Evolutionary conservation across 495 filamentous ascomycete genomes (phyloP), one percentile per base, ranked within the genome.

Genomic region (Aspergillus leporis): DNA sequence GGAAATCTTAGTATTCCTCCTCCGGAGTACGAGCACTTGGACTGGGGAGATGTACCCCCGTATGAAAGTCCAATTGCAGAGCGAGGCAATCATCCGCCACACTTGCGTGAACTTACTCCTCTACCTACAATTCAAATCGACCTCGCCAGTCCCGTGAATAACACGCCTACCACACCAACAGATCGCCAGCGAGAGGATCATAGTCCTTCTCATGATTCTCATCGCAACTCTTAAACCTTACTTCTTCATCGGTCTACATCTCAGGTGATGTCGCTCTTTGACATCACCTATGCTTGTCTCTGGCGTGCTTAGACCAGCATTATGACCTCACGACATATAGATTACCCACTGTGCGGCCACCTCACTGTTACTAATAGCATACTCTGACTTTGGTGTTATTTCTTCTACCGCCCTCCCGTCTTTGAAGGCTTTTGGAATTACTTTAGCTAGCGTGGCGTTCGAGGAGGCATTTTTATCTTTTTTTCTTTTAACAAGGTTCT

Each of bases 1-100:
- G 74, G 73, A 21, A 55, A 60, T 13, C 63, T 67, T 1, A 63
- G 63, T 19, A 76, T 77, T 30, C 75, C 73, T 3, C 78, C 78
- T 50, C 78, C 78, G 14, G 71, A 77, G 0, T 81, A 81, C 48
- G 72, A 81, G 12, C 66, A 78, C 45, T 59, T 75, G 25, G 77
- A 81, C 46, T 83, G 81, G 73, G 79, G 79, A 40, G 76, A 82
- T 16, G 78, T 77, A 7, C 81, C 79, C 7, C 66, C 74, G 4
- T 77, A 82, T 47, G 68, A 73, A 30, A 72, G 71, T 51, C 73
- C 74, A 6, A 51, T 66, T n/a, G 36, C 59, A 6, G 69, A 67
- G 36, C 57, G 58, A 23, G 57, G 51, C 30, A 53, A 60, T 8
- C 43, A 57, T 6, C 34, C 55, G 12, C 64, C 58, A 21, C 68